Evolutionary conservation across 495 filamentous ascomycete genomes (phyloP), one percentile per base, ranked within the genome.

Genomic region (Coniosporium apollinis): DNA sequence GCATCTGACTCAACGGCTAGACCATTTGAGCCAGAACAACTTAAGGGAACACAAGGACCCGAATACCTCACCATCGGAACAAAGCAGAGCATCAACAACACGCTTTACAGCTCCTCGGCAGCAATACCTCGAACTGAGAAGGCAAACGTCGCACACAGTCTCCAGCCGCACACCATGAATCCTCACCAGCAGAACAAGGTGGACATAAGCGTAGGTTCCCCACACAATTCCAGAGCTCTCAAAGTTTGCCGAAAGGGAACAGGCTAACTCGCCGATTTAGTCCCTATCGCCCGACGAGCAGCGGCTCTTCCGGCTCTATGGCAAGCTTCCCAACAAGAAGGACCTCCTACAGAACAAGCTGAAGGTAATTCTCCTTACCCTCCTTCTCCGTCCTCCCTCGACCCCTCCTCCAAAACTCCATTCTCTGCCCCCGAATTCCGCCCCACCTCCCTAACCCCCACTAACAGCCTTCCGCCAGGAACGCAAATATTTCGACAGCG

Each of bases 401-500:
- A n/a, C n/a, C n/a, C n/a, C n/a, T n/a, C n/a, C n/a, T n/a, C n/a
- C n/a, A n/a, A n/a, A n/a, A n/a, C n/a, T n/a, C 35, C 43, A 15
- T 21, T 11, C 33, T 21, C 22, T 28, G 9, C 19, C n/a, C 19
- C 26, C 37, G 33, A 26, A 19, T 6, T 33, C 28, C 19, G 28
- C 34, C 5, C 20, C 21, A n/a, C 5, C 30, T 26, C 20, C 9
- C 39, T 44, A 42, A 44, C 46, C 33, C 14, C 38, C 38, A 19
- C 10, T 36, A 33, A n/a, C n/a, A n/a, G n/a, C n/a, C n/a, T n/a
- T n/a, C n/a, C 22, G 20, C 22, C 45, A 93, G 71, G 86, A 93
- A 56, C 86, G 91, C 60, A 97, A 96, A 65, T 97, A 94, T 64
- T 97, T 97, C 59, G 89, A 97, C 67, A 84, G 77, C 35, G 87